Evolutionary conservation across 2,329 filamentous ascomycete genomes (phyloP).

Genomic region (Ophiocordyceps camponoti-rufipedis): DNA sequence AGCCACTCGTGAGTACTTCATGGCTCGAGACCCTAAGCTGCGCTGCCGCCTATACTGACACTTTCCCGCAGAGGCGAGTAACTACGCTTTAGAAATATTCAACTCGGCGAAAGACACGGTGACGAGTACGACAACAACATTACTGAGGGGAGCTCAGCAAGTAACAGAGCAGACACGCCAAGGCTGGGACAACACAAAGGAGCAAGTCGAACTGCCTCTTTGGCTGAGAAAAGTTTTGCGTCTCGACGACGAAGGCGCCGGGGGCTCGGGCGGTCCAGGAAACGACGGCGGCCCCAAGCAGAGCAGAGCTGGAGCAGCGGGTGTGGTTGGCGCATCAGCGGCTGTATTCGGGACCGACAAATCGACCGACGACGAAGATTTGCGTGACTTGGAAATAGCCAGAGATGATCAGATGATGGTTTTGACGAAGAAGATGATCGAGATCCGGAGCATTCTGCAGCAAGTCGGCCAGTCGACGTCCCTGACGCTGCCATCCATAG

Average conservation of each 20-base stretch:
- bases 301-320: constrained; percentile 41
- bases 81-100: constrained; percentile 44
- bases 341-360: constrained; percentile 65
- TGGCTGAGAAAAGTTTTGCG: constrained; percentile 65
- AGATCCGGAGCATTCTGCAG: constrained; percentile 82
- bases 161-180: constrained; percentile 62
- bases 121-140: constrained; percentile 43
- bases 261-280: constrained; percentile 27
- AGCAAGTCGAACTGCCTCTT: constrained; percentile 48
- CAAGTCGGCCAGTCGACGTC: constrained; percentile 82
- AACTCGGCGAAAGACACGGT: constrained; percentile 56
- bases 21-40: neutral
- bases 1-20: constrained; percentile 50
- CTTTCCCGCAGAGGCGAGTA: constrained; percentile 24
- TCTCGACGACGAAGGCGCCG: constrained; percentile 38
- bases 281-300: constrained; percentile 34
- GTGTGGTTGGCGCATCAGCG: constrained; percentile 52
- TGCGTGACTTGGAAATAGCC: constrained; percentile 46
- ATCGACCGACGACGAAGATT: constrained; percentile 41
- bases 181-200: constrained; percentile 73
- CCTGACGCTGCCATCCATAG: constrained; percentile 82
- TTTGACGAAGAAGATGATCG: constrained; percentile 98
- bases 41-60: constrained; percentile 7
- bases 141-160: constrained; percentile 55
- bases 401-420: constrained; percentile 99